A percentile compares a stretch with the other conserved stretches of the same genome.
Evolutionary conservation across 306 rosid genomes (phyloP).

Genomic region (Chamaecrista fasciculata): DNA sequence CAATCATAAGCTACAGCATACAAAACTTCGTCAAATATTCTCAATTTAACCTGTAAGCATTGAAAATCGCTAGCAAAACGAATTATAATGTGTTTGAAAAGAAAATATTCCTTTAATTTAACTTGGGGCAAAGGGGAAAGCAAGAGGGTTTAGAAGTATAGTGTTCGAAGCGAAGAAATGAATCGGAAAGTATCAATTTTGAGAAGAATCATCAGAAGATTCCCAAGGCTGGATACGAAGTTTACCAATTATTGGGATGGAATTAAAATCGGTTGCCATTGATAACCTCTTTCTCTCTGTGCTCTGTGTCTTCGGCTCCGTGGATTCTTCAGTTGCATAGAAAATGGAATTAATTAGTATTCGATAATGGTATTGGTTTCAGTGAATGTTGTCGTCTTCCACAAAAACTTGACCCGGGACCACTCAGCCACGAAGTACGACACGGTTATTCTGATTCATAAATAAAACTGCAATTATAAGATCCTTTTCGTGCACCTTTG

Average conservation of each 20-base stretch:
- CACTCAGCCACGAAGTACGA: background rate
- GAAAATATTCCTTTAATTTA: no score
- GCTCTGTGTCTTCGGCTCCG: background rate
- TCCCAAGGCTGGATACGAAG: background rate
- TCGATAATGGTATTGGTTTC: background rate
- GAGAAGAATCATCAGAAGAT: background rate
- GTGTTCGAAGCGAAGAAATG: background rate
- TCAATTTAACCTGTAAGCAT: background rate
- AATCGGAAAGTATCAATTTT: background rate
- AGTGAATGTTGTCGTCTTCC: background rate
- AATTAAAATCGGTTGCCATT: constrained; percentile 72
- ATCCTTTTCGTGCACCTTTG: background rate
- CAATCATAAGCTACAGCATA: background rate
- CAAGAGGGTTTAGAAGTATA: no score
- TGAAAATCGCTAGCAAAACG: background rate
- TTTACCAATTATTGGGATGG: constrained; percentile 77
- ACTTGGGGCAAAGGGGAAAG: no score
- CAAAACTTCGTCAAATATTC: background rate
- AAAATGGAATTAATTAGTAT: background rate
- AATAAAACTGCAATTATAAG: background rate
- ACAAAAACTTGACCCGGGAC: background rate
- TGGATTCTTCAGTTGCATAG: background rate
- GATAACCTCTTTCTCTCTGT: background rate
- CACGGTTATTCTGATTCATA: background rate
- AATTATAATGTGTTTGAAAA: background rate